Base-by-base conservation (phyloP, 805 yeast genomes). In the Spathaspora hagerdaliae region DNA sequence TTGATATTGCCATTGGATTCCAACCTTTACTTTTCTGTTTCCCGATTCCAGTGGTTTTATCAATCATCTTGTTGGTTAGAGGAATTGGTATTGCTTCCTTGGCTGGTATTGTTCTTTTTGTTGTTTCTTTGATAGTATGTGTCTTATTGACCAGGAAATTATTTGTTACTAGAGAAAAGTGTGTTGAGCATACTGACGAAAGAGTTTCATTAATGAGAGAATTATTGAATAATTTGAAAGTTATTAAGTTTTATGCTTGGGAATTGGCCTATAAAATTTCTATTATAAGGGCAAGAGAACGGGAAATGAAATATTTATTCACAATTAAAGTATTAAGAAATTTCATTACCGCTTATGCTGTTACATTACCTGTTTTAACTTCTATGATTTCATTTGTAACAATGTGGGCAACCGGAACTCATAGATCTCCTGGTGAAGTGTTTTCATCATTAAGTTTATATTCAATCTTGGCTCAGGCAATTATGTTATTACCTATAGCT, bases 161-260 rank as follows among this genome's bases (percentile, higher is more conserved):
- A 46, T 69, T 67, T 54, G 49, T 49, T 36, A 60, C 61, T 31
- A 60, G 77, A 53, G 69, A 67, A 49, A 56, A 47, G 2, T 71
- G 63, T 7, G 70, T 66, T 38, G 56, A 57, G 47, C 65, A 49
- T 53, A 73, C 77, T n/a, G 77, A 73, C 52, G 59, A 63, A 48
- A 55, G 77, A 50, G 65, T 73, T 41, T 58, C 71, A 24, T 57
- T 67, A 43, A 71, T 73, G 70, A 64, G 75, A 48, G 76, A 73
- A 53, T 61, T 68, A 32, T 61, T 73, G 46, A 56, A 57, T 41
- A 67, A 71, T 53, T 56, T 73, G 49, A 73, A 73, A 51, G 58
- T 72, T 29, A 71, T 73, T 54, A 73, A 73, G 55, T 73, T 64
- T 44, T 73, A 71, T 51, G 72, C 76, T 11, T 73, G 78, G 78